Evolutionary conservation across 2,329 filamentous ascomycete species (phyloP).

Genomic region (Orbilia ellipsospora): DNA sequence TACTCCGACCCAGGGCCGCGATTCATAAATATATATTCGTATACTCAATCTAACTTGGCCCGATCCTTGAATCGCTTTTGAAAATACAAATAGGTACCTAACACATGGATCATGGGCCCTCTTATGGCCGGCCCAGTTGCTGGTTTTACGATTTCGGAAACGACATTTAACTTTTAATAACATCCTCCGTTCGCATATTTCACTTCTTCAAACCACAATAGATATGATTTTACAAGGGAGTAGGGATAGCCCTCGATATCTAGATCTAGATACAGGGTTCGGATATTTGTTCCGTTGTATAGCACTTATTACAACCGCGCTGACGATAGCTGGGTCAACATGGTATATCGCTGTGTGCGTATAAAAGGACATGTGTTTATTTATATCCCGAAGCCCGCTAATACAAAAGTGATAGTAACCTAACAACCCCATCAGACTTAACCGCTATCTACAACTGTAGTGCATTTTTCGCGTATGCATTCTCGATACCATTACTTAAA

Average conservation of each 20-base stretch:
- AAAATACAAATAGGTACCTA: constrained; percentile 68
- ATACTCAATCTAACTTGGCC: no score
- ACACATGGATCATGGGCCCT: constrained; percentile 94
- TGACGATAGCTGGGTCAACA: constrained; percentile 89
- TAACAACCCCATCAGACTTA: constrained; percentile 91
- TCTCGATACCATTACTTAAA: constrained; percentile 87
- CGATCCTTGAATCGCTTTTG: neutral
- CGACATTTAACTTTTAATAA: constrained; percentile 80
- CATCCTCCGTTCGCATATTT: constrained; percentile 83
- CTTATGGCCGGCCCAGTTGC: constrained; percentile 85
- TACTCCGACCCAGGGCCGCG: constrained; percentile 63
- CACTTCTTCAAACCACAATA: constrained; percentile 73
- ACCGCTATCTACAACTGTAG: constrained; percentile 99
- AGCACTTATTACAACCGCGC: constrained; percentile 80
- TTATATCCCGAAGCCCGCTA: constrained; percentile 6
- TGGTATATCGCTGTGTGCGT: constrained; percentile 88
- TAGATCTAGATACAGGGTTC: constrained; percentile 66
- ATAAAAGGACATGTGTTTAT: neutral
- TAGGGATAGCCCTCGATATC: constrained; percentile 62
- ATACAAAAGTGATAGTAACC: constrained; percentile 64
- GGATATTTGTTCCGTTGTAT: constrained; percentile 84
- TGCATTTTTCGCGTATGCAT: constrained; percentile 97
- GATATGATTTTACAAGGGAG: constrained; percentile 79
- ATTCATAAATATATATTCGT: no score
- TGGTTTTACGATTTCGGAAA: constrained; percentile 82